Conservation (phyloP, 2,329 filamentous ascomycete genomes). For the Dichotomopilus funicola region DNA sequence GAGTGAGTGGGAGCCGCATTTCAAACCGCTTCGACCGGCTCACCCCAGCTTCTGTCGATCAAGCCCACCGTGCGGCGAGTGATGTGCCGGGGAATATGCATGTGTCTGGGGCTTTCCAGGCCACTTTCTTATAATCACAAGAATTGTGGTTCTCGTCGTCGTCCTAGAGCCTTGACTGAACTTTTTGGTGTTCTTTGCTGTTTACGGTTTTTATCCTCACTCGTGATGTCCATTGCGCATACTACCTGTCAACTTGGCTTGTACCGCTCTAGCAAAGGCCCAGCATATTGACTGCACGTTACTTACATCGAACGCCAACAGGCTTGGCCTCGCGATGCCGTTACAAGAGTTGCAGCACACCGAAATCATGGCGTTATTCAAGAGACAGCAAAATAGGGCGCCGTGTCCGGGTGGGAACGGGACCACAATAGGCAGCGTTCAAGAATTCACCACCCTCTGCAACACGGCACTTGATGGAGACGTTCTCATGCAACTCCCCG, state of each 20-base stretch:
- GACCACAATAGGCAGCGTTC: conserved; percentile 24
- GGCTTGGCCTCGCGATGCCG: conserved; percentile 15
- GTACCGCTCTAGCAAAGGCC: too few species aligned
- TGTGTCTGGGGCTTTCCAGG: neutral
- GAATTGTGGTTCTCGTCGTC: neutral
- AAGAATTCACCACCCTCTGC: conserved; percentile 26
- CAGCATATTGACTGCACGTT: neutral
- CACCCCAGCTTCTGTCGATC: conserved; percentile 18
- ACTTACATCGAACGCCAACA: conserved; percentile 7
- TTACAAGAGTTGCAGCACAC: conserved; percentile 1
- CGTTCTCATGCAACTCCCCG: conserved; percentile 18
- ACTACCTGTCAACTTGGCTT: too few species aligned
- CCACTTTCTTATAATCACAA: neutral
- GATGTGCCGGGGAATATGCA: conserved; percentile 17
- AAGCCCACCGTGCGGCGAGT: conserved; percentile 14
- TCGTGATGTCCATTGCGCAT: too few species aligned
- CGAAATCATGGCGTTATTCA: conserved; percentile 1
- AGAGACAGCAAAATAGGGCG: conserved; percentile 7
- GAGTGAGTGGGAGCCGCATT: conserved; percentile 6
- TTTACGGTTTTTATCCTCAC: neutral
- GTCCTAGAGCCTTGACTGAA: neutral
- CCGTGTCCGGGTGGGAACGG: conserved; percentile 26
- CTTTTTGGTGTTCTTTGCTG: neutral
- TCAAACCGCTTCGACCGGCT: conserved; percentile 19
- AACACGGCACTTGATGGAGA: conserved; percentile 22